phyloP scores from a whole-genome alignment of 1,284 basidiomycete species.

The Ceratobasidium sp. region DNA sequence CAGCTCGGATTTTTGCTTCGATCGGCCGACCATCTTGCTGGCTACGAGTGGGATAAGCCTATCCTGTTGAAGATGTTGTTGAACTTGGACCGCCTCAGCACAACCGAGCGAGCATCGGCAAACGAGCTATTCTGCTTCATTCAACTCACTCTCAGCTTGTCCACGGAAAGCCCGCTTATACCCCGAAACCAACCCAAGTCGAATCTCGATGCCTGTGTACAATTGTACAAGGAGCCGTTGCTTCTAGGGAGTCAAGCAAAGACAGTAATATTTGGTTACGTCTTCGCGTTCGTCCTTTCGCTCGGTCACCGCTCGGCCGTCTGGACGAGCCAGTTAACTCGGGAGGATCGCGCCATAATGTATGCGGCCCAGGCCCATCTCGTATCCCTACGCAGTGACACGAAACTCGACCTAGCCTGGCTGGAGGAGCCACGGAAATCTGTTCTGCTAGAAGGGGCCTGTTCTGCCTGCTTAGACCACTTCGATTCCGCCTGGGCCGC shows the following conservation, averaged over 20 bases:
- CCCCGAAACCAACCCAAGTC: not conserved
- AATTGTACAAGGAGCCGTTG: not conserved
- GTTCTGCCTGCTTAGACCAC: not conserved
- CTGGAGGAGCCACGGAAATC: not conserved
- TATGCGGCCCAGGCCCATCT: conserved; percentile 2
- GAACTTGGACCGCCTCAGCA: not conserved
- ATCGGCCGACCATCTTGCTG: not conserved
- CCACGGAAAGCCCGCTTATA: not conserved
- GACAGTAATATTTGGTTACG: not conserved
- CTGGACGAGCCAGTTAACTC: not conserved
- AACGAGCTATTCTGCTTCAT: not conserved
- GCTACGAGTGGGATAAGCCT: not conserved
- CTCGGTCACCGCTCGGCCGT: not conserved
- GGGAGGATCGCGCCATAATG: conserved; percentile 3
- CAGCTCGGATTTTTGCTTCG: not conserved
- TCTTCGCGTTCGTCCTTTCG: not conserved
- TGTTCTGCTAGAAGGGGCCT: not conserved
- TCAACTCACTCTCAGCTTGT: not conserved
- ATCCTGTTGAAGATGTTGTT: not conserved
- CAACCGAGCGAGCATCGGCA: not conserved
- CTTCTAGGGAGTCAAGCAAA: not conserved
- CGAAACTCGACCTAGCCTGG: not conserved
- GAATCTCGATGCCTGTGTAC: not conserved
- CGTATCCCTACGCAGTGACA: not conserved
- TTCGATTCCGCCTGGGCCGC: not conserved